Conservation (phyloP, 345 rosid species). For the Eucalyptus albens region DNA sequence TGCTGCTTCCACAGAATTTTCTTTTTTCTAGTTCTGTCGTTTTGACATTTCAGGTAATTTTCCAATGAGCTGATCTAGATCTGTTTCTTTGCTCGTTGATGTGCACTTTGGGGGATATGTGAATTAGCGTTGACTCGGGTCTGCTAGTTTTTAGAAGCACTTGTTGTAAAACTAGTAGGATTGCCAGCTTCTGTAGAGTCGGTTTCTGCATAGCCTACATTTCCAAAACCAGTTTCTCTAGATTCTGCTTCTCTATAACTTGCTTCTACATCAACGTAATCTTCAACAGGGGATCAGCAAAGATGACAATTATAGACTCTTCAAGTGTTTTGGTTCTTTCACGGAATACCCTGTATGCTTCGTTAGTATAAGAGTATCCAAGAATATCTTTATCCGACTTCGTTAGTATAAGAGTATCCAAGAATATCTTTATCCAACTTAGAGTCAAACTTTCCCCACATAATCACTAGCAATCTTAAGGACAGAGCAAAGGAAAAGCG, state of each 20-base stretch:
- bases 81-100: conserved; percentile 6
- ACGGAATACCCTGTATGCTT: no score
- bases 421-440: neutral
- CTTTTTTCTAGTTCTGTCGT: neutral
- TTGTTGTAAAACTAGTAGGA: neutral
- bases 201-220: neutral
- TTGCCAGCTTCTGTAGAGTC: neutral
- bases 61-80: neutral
- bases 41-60: neutral
- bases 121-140: neutral
- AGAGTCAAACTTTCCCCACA: neutral
- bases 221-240: neutral
- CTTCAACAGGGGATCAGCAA: neutral
- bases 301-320: neutral
- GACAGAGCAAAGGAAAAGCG: neutral
- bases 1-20: neutral
- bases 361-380: neutral
- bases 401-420: neutral
- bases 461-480: neutral
- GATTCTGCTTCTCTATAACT: neutral
- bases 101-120: neutral
- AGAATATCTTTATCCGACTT: no score
- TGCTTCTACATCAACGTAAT: neutral
- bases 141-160: neutral
- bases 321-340: neutral